Percentiles rank a stretch among this genome's conserved stretches.
phyloP scores from a whole-genome alignment of 2,329 filamentous ascomycete genomes.

The Colletotrichum eremochloae region DNA sequence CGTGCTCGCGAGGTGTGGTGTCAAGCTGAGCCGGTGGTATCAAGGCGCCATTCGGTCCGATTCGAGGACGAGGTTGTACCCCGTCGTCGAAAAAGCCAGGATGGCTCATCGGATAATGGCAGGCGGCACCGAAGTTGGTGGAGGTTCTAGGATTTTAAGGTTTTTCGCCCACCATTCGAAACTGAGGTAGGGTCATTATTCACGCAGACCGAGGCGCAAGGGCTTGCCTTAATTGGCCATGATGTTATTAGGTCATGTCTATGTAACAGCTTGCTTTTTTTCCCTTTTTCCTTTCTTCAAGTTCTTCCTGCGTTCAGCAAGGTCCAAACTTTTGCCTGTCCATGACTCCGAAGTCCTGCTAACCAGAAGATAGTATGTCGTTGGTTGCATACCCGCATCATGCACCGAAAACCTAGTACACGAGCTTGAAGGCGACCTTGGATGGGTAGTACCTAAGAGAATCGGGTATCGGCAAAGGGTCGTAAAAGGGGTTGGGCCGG shows the following conservation, averaged over 20 bases:
- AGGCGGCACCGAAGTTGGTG: constrained; percentile 20
- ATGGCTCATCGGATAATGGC: background rate
- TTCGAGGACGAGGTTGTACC: background rate
- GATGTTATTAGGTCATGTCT: constrained; percentile 4
- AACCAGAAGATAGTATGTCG: background rate
- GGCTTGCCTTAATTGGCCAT: background rate
- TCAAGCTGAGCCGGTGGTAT: background rate
- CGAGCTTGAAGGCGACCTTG: constrained; percentile 28
- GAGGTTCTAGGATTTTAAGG: background rate
- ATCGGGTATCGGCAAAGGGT: constrained; percentile 33
- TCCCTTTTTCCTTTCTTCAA: too few species aligned
- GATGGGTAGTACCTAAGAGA: constrained; percentile 19
- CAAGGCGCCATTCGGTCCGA: background rate
- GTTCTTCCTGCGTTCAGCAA: background rate
- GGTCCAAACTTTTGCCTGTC: background rate
- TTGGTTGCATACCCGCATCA: background rate
- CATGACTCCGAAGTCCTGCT: background rate
- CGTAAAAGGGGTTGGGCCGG: constrained; percentile 37
- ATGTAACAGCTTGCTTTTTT: background rate
- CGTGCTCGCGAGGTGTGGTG: background rate
- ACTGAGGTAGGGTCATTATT: background rate
- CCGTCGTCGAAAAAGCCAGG: background rate
- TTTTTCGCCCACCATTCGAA: background rate
- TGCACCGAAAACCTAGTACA: background rate
- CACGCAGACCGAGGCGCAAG: background rate